phyloP scores from a whole-genome alignment of 129 eudicot genomes.

The Smallanthus sonchifolius region DNA sequence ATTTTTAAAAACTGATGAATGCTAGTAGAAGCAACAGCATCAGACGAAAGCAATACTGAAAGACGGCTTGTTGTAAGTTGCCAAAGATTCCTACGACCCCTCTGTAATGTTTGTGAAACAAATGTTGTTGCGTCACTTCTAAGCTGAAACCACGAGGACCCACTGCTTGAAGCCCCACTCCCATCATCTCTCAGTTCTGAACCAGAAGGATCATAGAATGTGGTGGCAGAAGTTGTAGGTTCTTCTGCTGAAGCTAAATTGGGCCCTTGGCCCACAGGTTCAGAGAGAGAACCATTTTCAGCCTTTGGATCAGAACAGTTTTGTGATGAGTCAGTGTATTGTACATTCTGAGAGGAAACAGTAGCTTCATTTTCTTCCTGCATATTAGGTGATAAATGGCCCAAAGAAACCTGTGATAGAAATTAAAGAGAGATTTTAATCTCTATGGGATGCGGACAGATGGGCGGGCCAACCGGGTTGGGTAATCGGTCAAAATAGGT shows the following conservation, averaged over 20 bases:
- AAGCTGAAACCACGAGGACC: conserved; percentile 87
- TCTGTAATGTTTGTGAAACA: conserved; percentile 74
- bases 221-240: conserved; percentile 24
- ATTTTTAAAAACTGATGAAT: conserved; percentile 84
- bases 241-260: conserved; percentile 31
- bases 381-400: conserved; percentile 27
- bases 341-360: conserved; percentile 25
- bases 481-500: background rate
- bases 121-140: conserved; percentile 70
- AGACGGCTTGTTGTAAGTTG: conserved; percentile 88
- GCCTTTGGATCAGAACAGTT: conserved; percentile 24
- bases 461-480: background rate
- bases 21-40: conserved; percentile 81
- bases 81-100: conserved; percentile 91
- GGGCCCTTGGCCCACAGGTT: conserved; percentile 28
- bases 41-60: conserved; percentile 82
- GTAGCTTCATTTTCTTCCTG: conserved; percentile 25
- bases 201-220: conserved; percentile 28
- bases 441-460: background rate
- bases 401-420: conserved; percentile 42
- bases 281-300: conserved; percentile 32
- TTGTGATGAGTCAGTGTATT: conserved; percentile 27
- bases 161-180: conserved; percentile 82
- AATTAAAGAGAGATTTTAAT: conserved; percentile 6
- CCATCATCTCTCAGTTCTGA: conserved; percentile 61